Percentiles rank a stretch among this genome's conserved stretches.
Conservation (phyloP, 345 rosid genomes). For the Mallotus nudiflorus region DNA sequence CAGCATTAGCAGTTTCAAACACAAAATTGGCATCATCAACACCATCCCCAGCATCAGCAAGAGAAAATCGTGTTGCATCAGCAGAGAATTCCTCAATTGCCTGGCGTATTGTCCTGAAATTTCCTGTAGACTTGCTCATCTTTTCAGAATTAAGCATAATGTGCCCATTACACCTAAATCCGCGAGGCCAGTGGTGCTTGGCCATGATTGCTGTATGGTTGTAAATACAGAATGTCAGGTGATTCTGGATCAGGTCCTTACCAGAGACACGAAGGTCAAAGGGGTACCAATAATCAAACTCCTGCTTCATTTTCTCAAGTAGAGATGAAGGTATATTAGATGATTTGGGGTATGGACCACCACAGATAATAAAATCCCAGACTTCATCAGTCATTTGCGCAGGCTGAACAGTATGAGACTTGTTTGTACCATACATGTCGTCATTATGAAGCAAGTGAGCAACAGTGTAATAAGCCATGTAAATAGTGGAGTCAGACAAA, state of each 20-base stretch:
- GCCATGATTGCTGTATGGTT: slow-evolving; percentile 86
- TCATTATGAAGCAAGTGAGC: slow-evolving; percentile 76
- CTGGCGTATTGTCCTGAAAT: slow-evolving; percentile 82
- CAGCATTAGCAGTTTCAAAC: slow-evolving; percentile 87
- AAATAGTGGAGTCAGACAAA: slow-evolving; percentile 85
- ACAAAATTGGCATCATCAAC: slow-evolving; percentile 98
- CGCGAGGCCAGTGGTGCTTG: slow-evolving; percentile 82
- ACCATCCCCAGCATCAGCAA: slow-evolving; percentile 98
- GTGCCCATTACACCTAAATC: slow-evolving; percentile 92
- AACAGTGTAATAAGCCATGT: slow-evolving; percentile 92
- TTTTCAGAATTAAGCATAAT: slow-evolving; percentile 94
- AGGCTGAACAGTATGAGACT: slow-evolving; percentile 49
- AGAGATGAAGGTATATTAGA: slow-evolving; percentile 55
- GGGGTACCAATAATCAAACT: slow-evolving; percentile 97
- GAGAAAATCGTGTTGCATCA: slow-evolving; percentile 80
- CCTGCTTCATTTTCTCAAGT: slow-evolving; percentile 85
- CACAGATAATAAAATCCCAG: slow-evolving; percentile 85
- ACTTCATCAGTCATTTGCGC: slow-evolving; percentile 85
- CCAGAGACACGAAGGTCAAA: slow-evolving; percentile 96
- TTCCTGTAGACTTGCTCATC: slow-evolving; percentile 97
- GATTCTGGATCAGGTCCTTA: slow-evolving; percentile 96
- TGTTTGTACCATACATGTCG: slow-evolving; percentile 67
- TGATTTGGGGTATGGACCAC: slow-evolving; percentile 63
- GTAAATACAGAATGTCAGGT: slow-evolving; percentile 79
- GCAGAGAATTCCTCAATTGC: slow-evolving; percentile 88